Percentiles rank a stretch among this genome's conserved stretches.
phyloP scores from a whole-genome alignment of 495 filamentous ascomycete species.

The Ramalina intermedia region DNA sequence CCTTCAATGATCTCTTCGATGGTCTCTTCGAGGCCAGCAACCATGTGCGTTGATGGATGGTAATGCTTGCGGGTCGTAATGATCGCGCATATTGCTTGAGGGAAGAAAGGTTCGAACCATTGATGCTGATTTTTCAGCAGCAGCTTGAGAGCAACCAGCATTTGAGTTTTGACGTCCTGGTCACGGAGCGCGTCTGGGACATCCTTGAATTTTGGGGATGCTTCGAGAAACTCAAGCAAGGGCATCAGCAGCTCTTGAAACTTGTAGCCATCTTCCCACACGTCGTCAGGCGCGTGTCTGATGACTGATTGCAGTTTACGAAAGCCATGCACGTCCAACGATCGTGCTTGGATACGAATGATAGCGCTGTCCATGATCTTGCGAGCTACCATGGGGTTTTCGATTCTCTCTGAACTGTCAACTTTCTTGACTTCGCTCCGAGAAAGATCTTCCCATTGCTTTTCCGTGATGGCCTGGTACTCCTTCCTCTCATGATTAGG shows the following conservation, averaged over 20 bases:
- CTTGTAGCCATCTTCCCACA: constrained; percentile 38
- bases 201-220: constrained; percentile 25
- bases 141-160: constrained; percentile 63
- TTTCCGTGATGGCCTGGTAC: not conserved
- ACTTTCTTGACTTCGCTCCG: constrained; percentile 1
- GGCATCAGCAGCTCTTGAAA: constrained; percentile 63
- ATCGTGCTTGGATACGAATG: constrained; percentile 49
- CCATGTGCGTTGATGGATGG: constrained; percentile 38
- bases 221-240: constrained; percentile 62
- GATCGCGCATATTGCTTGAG: constrained; percentile 50
- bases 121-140: constrained; percentile 54
- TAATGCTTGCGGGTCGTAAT: constrained; percentile 47
- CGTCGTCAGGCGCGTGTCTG: constrained; percentile 41
- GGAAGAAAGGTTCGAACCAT: constrained; percentile 49
- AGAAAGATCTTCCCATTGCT: constrained; percentile 5
- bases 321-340: constrained; percentile 76
- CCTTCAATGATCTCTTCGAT: constrained; percentile 38
- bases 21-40: constrained; percentile 42
- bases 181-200: constrained; percentile 38
- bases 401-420: constrained; percentile 15
- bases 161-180: constrained; percentile 70
- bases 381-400: constrained; percentile 33
- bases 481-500: not conserved
- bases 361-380: constrained; percentile 65
- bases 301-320: constrained; percentile 74